These are phyloP conservation scores for Serendipita indica DNA, from an alignment of 768 basidiomycete species.

Conservation along the genomic window DNA sequence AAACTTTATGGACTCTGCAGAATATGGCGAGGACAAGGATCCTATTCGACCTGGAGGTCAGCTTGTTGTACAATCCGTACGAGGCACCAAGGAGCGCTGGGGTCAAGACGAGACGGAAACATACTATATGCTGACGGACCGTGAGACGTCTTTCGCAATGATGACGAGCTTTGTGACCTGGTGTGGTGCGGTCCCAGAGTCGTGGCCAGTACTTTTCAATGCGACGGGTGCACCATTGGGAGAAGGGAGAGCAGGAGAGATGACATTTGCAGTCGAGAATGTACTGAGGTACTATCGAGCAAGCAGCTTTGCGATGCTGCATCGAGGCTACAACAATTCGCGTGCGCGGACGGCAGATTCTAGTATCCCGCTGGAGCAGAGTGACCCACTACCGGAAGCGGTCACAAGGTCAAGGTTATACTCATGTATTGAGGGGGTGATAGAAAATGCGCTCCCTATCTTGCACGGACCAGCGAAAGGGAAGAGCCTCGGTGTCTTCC, in stretches of 20 bases:
- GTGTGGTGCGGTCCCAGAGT: neutral
- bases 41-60: neutral
- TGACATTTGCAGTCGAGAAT: neutral
- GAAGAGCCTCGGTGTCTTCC: neutral
- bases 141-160: neutral
- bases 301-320: conserved; percentile 10
- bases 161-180: neutral
- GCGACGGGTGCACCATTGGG: neutral
- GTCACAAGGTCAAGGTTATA: neutral
- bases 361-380: neutral
- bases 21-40: neutral
- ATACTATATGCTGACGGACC: neutral
- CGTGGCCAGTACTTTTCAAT: neutral
- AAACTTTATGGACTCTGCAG: neutral
- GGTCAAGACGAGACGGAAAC: neutral
- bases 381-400: neutral
- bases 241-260: neutral
- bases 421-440: neutral
- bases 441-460: neutral
- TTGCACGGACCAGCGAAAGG: neutral
- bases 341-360: neutral
- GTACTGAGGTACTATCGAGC: conserved; percentile 14
- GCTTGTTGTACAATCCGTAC: neutral
- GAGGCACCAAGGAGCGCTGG: neutral
- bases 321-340: conserved; percentile 13